Conservation (phyloP, 2,329 filamentous ascomycete genomes). For the Fusarium coicis region DNA sequence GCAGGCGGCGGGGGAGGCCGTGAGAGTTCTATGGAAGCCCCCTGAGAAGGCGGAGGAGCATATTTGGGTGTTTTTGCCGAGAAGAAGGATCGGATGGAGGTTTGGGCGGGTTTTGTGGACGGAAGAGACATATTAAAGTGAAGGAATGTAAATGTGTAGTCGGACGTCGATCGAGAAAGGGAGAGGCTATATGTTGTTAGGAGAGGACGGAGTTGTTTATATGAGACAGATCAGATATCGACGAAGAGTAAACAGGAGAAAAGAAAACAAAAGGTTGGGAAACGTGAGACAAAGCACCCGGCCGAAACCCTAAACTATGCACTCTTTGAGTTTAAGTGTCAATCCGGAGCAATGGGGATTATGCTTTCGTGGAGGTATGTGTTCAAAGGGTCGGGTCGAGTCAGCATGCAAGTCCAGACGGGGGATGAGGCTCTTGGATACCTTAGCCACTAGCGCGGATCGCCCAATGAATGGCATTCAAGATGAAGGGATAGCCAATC, state of each 20-base stretch:
- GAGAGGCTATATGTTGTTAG: not conserved
- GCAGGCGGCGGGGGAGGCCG: slow-evolving; percentile 34
- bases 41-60: slow-evolving; percentile 48
- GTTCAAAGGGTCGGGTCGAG: slow-evolving; percentile 3
- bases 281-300: slow-evolving; percentile 5
- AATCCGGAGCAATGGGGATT: not conserved
- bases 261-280: slow-evolving; percentile 1
- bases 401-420: not conserved
- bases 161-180: not conserved
- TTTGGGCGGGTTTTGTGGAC: slow-evolving; percentile 55
- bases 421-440: slow-evolving; percentile 18
- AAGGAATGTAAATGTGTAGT: not conserved
- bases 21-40: slow-evolving; percentile 36
- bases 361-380: slow-evolving; percentile 30
- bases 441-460: slow-evolving; percentile 14
- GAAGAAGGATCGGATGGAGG: slow-evolving; percentile 73
- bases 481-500: slow-evolving; percentile 21
- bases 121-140: slow-evolving; percentile 53
- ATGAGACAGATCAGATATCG: not conserved
- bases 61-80: slow-evolving; percentile 56
- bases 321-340: not conserved
- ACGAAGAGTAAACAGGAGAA: not conserved
- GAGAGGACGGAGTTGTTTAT: not conserved
- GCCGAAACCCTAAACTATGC: slow-evolving; percentile 1
- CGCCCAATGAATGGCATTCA: slow-evolving; percentile 16